These are phyloP conservation scores for Cutaneotrichosporon sp. DNA, from an alignment of 1,284 basidiomycete genomes.

Conservation along the genomic window DNA sequence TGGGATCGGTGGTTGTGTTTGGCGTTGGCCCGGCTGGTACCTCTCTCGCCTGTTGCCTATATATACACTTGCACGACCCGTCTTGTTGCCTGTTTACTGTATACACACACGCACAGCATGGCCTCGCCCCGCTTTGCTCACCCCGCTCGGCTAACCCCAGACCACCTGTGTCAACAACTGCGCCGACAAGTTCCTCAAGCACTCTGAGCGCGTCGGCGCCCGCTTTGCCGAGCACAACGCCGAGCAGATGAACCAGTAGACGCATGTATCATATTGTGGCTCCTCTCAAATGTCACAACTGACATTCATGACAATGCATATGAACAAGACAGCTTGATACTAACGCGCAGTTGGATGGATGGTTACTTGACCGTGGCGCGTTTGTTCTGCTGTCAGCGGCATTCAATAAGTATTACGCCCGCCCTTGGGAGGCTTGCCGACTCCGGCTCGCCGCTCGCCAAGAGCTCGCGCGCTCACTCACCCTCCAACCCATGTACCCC, in stretches of 20 bases:
- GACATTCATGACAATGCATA: conserved; percentile 7
- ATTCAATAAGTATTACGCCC: too few species aligned
- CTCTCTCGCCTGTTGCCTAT: neutral
- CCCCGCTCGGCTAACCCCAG: conserved; percentile 37
- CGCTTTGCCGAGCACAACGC: conserved; percentile 88
- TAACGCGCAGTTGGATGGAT: neutral
- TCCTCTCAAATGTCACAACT: neutral
- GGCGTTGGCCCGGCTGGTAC: too few species aligned
- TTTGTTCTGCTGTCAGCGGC: conserved; percentile 11
- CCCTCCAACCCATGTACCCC: conserved; percentile 43
- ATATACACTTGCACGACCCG: too few species aligned
- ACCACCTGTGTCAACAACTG: conserved; percentile 62
- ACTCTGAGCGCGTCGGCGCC: conserved; percentile 90
- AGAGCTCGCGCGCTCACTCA: conserved; percentile 22
- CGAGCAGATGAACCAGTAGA: conserved; percentile 19
- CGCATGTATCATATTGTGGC: conserved; percentile 1
- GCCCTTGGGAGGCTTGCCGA: too few species aligned
- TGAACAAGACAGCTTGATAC: neutral
- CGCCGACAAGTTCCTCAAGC: conserved; percentile 93
- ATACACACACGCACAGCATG: neutral
- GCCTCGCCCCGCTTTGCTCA: neutral
- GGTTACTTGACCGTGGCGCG: conserved; percentile 12
- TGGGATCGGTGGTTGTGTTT: too few species aligned
- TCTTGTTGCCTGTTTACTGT: neutral
- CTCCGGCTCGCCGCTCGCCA: neutral